phyloP scores from a whole-genome alignment of 768 basidiomycete species.

The Russula olivacea region DNA sequence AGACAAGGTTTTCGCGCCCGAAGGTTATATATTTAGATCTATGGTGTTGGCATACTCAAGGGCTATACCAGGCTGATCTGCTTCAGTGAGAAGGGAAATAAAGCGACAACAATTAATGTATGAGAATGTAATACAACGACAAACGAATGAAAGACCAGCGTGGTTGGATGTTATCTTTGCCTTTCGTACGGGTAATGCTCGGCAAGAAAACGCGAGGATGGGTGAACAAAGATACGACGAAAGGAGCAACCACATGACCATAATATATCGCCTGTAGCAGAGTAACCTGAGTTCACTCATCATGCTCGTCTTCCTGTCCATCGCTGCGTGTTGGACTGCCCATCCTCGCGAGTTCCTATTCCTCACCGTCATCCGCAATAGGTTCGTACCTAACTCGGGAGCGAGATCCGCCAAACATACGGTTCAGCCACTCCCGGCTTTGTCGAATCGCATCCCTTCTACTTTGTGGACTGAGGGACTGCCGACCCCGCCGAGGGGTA shows the following conservation, averaged over 20 bases:
- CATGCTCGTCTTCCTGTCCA: slow-evolving; percentile 28
- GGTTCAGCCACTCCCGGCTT: slow-evolving; percentile 44
- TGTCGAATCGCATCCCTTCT: slow-evolving; percentile 27
- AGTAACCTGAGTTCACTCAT: slow-evolving; percentile 7
- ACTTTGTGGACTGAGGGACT: slow-evolving; percentile 31
- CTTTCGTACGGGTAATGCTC: slow-evolving; percentile 1
- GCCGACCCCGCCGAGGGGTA: slow-evolving; percentile 35
- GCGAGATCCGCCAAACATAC: slow-evolving; percentile 42
- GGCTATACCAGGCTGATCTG: neutral
- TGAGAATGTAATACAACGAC: neutral
- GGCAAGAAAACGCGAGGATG: slow-evolving; percentile 13
- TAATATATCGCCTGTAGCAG: neutral
- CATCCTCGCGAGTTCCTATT: slow-evolving; percentile 57
- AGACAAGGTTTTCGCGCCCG: neutral
- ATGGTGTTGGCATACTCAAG: neutral
- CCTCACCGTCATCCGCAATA: slow-evolving; percentile 41
- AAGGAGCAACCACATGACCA: slow-evolving; percentile 5
- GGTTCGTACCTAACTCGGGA: slow-evolving; percentile 41
- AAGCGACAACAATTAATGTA: neutral
- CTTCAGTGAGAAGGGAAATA: neutral
- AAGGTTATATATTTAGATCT: slow-evolving; percentile 2
- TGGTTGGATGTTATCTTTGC: neutral
- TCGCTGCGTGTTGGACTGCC: slow-evolving; percentile 32
- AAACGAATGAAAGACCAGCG: neutral
- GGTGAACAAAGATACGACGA: slow-evolving; percentile 17